Conservation (phyloP, 1,284 basidiomycete genomes). For the Melampsora occidentalis region DNA sequence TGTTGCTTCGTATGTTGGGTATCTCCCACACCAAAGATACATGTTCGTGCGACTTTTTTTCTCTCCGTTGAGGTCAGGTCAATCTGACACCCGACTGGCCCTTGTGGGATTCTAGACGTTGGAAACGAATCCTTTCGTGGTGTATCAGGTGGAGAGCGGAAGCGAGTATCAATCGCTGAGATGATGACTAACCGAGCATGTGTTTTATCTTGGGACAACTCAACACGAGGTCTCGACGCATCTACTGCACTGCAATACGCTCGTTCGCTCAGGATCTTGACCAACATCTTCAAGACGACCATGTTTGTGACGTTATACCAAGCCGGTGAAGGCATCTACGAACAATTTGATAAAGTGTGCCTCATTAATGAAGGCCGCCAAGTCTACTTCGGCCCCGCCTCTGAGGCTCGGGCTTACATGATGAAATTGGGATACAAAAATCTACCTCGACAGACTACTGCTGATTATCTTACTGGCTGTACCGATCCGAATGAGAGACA, state of each 20-base stretch:
- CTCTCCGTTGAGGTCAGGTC: background rate
- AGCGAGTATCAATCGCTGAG: slow-evolving; percentile 64
- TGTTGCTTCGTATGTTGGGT: slow-evolving; percentile 64
- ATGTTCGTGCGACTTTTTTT: slow-evolving; percentile 56
- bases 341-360: slow-evolving; percentile 52
- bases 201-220: slow-evolving; percentile 59
- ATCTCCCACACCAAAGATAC: slow-evolving; percentile 65
- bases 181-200: slow-evolving; percentile 58
- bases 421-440: slow-evolving; percentile 48
- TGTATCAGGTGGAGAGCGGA: slow-evolving; percentile 73
- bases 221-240: slow-evolving; percentile 72
- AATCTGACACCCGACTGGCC: background rate
- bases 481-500: slow-evolving; percentile 45
- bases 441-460: slow-evolving; percentile 48
- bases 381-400: slow-evolving; percentile 50
- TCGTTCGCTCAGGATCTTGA: slow-evolving; percentile 60
- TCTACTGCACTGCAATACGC: slow-evolving; percentile 63
- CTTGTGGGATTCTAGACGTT: slow-evolving; percentile 54
- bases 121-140: slow-evolving; percentile 73
- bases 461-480: slow-evolving; percentile 48
- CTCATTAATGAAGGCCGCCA: slow-evolving; percentile 52
- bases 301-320: slow-evolving; percentile 56
- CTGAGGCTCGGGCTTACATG: slow-evolving; percentile 48
- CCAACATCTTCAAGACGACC: slow-evolving; percentile 63
- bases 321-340: slow-evolving; percentile 51